Evolutionary conservation across 1,284 basidiomycete genomes (phyloP).

Genomic region (Heterobasidion annosum): DNA sequence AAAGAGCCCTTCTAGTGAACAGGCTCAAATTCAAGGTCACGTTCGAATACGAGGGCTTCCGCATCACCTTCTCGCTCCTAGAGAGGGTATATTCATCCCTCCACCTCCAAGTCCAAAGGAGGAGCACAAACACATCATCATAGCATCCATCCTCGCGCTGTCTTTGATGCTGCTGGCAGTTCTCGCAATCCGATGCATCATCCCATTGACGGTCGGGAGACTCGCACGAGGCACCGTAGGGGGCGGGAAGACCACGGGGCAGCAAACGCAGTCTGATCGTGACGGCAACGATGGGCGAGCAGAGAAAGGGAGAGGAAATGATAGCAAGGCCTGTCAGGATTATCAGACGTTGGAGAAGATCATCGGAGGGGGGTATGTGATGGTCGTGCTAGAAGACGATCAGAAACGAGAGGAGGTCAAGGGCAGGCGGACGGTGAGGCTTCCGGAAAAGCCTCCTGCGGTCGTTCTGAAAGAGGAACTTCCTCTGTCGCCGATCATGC

Average conservation of each 20-base stretch:
- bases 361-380: neutral
- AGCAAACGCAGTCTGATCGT: neutral
- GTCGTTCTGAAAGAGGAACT: conserved; percentile 4
- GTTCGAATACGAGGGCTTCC: too few species aligned
- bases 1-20: neutral
- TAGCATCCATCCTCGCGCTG: conserved; percentile 8
- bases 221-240: neutral
- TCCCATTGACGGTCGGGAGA: neutral
- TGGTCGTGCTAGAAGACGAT: neutral
- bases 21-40: too few species aligned
- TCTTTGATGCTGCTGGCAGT: conserved; percentile 4
- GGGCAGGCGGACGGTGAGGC: neutral
- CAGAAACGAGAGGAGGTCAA: neutral
- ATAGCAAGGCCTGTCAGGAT: neutral
- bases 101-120: neutral
- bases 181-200: conserved; percentile 4
- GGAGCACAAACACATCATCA: conserved; percentile 6
- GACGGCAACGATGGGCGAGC: neutral
- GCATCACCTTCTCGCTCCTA: too few species aligned
- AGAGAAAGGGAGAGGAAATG: neutral
- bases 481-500: neutral
- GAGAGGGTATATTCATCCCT: too few species aligned
- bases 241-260: neutral
- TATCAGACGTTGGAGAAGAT: neutral
- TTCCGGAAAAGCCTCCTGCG: conserved; percentile 5